Evolutionary conservation across 2,329 filamentous ascomycete genomes (phyloP), one percentile per base, ranked within the genome.

Genomic region (Talaromyces rugulosus): DNA sequence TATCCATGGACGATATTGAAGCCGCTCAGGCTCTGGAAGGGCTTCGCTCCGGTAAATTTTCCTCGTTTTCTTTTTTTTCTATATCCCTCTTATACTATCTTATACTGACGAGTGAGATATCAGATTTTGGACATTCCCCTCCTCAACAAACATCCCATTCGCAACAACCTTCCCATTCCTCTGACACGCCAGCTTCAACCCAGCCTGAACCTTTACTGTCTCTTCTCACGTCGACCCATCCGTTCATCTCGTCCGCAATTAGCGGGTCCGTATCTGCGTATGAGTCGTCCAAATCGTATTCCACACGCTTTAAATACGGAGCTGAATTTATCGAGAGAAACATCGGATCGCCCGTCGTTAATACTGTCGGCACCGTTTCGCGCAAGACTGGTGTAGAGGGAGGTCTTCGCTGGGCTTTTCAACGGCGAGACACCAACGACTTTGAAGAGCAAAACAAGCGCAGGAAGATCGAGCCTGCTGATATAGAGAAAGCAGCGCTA

Each of bases 251-350:
- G 9, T 91, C 87, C 31, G 92, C 92, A 0, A 93, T 96, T 68
- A 91, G 91, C 67, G 88, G 89, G 58, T 94, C 92, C 0, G 85
- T 94, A 7, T 92, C 90, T 1, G 91, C 91, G 1, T 98, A 98
- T 74, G 89, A 89, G 31, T 88, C 85, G 2, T 92, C 91, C 11
- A 97, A 98, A 76, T 91, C 93, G 67, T 96, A 94, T 70, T 96
- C 92, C 1, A 92, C 94, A 0, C 85, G 90, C 2, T 91, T 97
- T 72, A 92, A 91, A 74, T 90, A 90, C n/a, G 87, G 92, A 64
- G 94, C 91, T 56, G 92, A 96, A 73, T 92, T 96, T 69, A 88
- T 97, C 23, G 94, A 98, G 75, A 89, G 91, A 54, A 94, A 91
- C 67, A 86, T 96, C 58, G 91, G 84, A 12, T 82, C 89, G 1